Evolutionary conservation across 2,329 filamentous ascomycete genomes (phyloP).

Genomic region (Nemania sp.): DNA sequence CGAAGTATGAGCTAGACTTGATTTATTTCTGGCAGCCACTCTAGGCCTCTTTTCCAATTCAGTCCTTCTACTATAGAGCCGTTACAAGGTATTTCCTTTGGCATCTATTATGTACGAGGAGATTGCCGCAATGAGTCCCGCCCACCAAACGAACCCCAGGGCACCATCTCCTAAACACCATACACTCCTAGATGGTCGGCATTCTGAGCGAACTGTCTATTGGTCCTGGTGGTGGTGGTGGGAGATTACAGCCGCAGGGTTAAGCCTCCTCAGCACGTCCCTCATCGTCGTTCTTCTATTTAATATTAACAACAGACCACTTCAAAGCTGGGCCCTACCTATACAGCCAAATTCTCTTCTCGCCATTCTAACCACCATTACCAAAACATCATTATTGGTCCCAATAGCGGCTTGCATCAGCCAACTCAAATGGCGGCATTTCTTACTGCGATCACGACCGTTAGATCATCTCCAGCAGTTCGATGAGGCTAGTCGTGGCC

Average conservation of each 20-base stretch:
- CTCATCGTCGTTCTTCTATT: not conserved
- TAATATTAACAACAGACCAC: slow-evolving; percentile 27
- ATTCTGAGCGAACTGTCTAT: no score
- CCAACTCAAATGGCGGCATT: slow-evolving; percentile 45
- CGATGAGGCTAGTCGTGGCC: slow-evolving; percentile 3
- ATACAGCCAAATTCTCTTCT: slow-evolving; percentile 50
- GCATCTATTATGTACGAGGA: no score
- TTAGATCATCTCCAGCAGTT: not conserved
- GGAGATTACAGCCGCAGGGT: not conserved
- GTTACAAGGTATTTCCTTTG: no score
- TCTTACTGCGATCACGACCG: not conserved
- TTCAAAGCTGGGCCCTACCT: slow-evolving; percentile 38
- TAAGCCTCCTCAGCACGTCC: not conserved
- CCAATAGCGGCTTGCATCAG: slow-evolving; percentile 41
- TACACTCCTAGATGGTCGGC: no score
- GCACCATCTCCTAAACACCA: no score
- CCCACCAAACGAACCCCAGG: no score
- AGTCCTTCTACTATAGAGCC: no score
- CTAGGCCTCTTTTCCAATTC: no score
- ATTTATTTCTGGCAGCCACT: no score
- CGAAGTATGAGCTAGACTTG: no score
- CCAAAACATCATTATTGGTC: slow-evolving; percentile 41
- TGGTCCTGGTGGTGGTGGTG: slow-evolving; percentile 24
- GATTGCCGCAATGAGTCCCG: no score
- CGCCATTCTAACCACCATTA: slow-evolving; percentile 40